phyloP scores from a whole-genome alignment of 2,329 filamentous ascomycete species.

The Septoria linicola region DNA sequence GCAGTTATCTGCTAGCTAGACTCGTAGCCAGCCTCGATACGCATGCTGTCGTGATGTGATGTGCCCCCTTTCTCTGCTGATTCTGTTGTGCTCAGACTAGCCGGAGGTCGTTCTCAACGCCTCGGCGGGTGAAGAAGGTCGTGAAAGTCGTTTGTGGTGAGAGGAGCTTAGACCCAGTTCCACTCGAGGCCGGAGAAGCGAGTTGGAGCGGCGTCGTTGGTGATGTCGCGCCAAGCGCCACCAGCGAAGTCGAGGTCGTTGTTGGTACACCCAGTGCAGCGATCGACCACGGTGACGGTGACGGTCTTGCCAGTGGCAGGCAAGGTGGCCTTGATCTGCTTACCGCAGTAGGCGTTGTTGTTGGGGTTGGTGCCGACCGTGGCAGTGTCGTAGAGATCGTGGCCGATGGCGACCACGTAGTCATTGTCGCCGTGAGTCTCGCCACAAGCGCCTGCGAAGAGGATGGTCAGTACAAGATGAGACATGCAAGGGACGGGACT shows the following conservation, averaged over 20 bases:
- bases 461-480: background rate
- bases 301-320: slow-evolving; percentile 48
- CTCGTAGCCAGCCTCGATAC: no score
- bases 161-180: background rate
- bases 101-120: background rate
- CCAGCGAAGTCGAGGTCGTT: slow-evolving; percentile 42
- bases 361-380: slow-evolving; percentile 51
- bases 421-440: slow-evolving; percentile 5
- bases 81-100: background rate
- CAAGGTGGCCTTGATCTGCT: slow-evolving; percentile 60
- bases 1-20: no score
- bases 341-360: slow-evolving; percentile 65
- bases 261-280: slow-evolving; percentile 55
- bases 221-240: slow-evolving; percentile 14
- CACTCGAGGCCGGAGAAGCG: background rate
- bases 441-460: slow-evolving; percentile 38
- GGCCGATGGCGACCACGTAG: slow-evolving; percentile 16
- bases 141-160: background rate
- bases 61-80: background rate
- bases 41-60: no score
- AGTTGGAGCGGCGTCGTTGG: slow-evolving; percentile 6
- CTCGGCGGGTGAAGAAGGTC: background rate
- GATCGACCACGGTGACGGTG: slow-evolving; percentile 66
- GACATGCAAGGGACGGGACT: background rate
- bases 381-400: slow-evolving; percentile 61